A percentile compares a stretch with the other conserved stretches of the same genome.
These are phyloP conservation scores for Aspergillus tamarii DNA, from an alignment of 2,329 filamentous ascomycete species.

Conservation along the genomic window DNA sequence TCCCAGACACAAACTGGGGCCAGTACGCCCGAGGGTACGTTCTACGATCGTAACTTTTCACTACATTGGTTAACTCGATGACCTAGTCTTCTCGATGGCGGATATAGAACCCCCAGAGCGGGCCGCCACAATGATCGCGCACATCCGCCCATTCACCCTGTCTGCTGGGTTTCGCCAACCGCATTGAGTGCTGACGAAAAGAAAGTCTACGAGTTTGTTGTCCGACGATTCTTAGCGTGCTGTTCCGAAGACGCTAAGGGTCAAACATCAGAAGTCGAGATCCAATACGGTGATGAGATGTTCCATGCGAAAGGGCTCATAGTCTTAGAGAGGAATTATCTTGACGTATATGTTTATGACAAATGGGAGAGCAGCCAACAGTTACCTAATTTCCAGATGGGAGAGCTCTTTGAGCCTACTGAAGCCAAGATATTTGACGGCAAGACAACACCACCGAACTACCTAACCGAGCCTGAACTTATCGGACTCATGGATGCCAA, in stretches of 20 bases:
- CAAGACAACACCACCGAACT: constrained; percentile 81
- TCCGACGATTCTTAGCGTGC: constrained; percentile 88
- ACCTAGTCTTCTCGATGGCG: constrained; percentile 67
- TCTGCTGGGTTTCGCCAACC: constrained; percentile 73
- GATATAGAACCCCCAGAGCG: constrained; percentile 77
- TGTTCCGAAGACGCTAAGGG: constrained; percentile 94
- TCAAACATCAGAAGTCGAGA: constrained; percentile 79
- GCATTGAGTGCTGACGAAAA: constrained; percentile 68
- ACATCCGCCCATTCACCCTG: constrained; percentile 94
- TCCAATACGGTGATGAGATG: constrained; percentile 78
- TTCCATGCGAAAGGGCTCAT: constrained; percentile 84
- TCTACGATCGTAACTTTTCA: background rate
- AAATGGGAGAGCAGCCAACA: constrained; percentile 90
- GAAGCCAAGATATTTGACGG: constrained; percentile 89
- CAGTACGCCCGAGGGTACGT: constrained; percentile 69
- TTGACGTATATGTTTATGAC: constrained; percentile 95
- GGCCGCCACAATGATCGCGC: constrained; percentile 94
- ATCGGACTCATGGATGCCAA: constrained; percentile 98
- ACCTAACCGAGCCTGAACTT: constrained; percentile 91
- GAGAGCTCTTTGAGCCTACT: constrained; percentile 82
- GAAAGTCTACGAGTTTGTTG: constrained; percentile 88
- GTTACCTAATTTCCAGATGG: constrained; percentile 76
- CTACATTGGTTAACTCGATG: constrained; percentile 8
- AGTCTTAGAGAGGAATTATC: constrained; percentile 86
- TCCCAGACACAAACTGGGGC: constrained; percentile 76